Evolutionary conservation across 768 basidiomycete genomes (phyloP).

Genomic region (Lactarius vividus): DNA sequence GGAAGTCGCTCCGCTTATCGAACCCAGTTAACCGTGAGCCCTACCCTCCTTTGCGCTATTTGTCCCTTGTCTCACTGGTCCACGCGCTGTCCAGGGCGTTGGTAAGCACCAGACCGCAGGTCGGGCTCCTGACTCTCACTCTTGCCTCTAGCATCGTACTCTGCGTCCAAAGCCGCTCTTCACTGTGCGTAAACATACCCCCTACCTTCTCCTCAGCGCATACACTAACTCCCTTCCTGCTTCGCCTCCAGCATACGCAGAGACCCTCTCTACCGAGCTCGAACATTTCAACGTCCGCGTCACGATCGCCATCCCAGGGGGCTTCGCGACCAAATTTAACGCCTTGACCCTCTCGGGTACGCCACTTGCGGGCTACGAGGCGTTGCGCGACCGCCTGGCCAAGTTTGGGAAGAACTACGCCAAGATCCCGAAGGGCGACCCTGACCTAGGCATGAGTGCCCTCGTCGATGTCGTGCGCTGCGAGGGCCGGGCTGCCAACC

Average conservation of each 20-base stretch:
- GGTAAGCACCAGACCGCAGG: background rate
- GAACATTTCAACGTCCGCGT: conserved; percentile 33
- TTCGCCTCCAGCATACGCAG: conserved; percentile 27
- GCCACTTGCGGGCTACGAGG: conserved; percentile 29
- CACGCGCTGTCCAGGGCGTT: background rate
- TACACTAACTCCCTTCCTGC: background rate
- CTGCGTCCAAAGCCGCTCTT: conserved; percentile 32
- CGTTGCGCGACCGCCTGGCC: conserved; percentile 12
- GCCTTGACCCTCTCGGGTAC: background rate
- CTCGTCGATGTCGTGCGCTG: conserved; percentile 34
- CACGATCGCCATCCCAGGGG: conserved; percentile 31
- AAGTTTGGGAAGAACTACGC: background rate
- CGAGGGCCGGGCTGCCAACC: conserved; percentile 30
- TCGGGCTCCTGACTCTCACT: no score
- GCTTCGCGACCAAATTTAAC: conserved; percentile 29
- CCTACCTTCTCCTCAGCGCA: background rate
- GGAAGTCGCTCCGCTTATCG: conserved; percentile 37
- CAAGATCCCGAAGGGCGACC: conserved; percentile 28
- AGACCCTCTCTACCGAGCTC: conserved; percentile 32
- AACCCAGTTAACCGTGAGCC: background rate
- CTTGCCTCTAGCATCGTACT: conserved; percentile 26
- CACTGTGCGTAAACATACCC: conserved; percentile 18
- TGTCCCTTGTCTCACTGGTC: background rate
- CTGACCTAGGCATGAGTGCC: conserved; percentile 31
- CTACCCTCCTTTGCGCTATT: background rate